phyloP scores from a whole-genome alignment of 345 rosid species.

The Gossypium arboreum region DNA sequence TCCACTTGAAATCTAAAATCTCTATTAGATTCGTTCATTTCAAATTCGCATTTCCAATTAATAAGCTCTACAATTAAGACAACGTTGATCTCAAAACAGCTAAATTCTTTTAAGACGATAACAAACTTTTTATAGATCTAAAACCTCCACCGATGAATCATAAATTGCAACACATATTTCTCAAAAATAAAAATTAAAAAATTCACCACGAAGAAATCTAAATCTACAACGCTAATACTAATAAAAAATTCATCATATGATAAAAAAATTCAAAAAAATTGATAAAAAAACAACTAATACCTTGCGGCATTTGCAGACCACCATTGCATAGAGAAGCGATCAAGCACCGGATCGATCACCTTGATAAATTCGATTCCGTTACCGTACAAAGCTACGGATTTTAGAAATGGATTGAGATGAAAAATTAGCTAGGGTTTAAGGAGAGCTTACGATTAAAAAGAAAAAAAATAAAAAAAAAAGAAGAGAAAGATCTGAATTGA shows the following conservation, averaged over 20 bases:
- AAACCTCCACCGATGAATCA: conserved; percentile 3
- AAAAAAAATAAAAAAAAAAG: background rate
- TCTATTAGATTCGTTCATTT: background rate
- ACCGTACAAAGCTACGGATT: background rate
- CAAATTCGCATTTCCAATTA: background rate
- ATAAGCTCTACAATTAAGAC: background rate
- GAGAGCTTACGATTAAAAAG: background rate
- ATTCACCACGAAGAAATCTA: background rate
- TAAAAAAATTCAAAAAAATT: background rate
- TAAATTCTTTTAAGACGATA: background rate
- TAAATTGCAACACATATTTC: background rate
- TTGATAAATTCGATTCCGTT: conserved; percentile 13
- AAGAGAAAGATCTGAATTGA: background rate
- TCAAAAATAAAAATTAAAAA: background rate
- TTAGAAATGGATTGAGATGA: background rate
- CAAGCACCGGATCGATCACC: conserved; percentile 13
- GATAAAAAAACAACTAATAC: conserved; percentile 21
- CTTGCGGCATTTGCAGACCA: conserved; percentile 95
- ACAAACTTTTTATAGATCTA: conserved; percentile 21
- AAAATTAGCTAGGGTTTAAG: conserved; percentile 22
- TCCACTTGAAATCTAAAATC: background rate
- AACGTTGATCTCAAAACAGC: background rate
- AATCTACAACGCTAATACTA: background rate
- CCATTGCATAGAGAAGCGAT: conserved; percentile 46
- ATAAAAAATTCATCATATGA: background rate